A percentile compares a stretch with the other conserved stretches of the same genome.
These are phyloP conservation scores for Candida taoyuanica DNA, from an alignment of 805 yeast genomes.

Conservation along the genomic window DNA sequence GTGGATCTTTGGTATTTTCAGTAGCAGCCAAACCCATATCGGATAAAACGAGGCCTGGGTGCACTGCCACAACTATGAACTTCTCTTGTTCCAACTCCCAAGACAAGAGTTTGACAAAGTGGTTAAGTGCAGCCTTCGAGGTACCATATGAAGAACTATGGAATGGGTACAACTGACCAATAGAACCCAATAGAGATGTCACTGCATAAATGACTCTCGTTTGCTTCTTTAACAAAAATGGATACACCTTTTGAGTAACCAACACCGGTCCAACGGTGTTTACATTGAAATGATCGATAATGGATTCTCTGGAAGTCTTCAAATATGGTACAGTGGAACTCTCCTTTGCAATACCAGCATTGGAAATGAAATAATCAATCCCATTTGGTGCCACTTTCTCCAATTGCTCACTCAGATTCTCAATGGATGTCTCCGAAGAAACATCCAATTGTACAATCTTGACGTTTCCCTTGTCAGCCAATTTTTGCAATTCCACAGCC, in stretches of 20 bases:
- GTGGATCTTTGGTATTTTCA: not conserved
- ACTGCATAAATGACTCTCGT: conserved; percentile 27
- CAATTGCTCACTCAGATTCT: conserved; percentile 12
- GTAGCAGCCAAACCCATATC: conserved; percentile 27
- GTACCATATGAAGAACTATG: conserved; percentile 30
- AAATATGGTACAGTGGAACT: not conserved
- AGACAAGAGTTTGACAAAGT: conserved; percentile 25
- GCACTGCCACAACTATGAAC: conserved; percentile 30
- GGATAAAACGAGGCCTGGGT: conserved; percentile 37
- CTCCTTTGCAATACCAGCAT: conserved; percentile 24
- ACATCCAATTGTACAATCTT: conserved; percentile 25
- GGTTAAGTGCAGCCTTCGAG: conserved; percentile 37
- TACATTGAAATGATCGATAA: conserved; percentile 2
- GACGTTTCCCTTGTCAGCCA: conserved; percentile 18
- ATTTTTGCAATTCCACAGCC: conserved; percentile 11
- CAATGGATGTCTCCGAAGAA: conserved; percentile 17
- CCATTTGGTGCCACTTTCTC: conserved; percentile 16
- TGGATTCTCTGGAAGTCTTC: conserved; percentile 4
- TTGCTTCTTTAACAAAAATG: conserved; percentile 16
- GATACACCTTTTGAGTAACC: conserved; percentile 7
- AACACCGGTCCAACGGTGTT: conserved; percentile 13
- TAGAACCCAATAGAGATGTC: conserved; percentile 28
- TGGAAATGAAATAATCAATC: conserved; percentile 26
- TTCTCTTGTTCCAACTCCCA: conserved; percentile 26
- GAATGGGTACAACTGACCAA: conserved; percentile 9